These are phyloP conservation scores for Seiridium cupressi DNA, from an alignment of 2,329 filamentous ascomycete species.

Conservation along the genomic window DNA sequence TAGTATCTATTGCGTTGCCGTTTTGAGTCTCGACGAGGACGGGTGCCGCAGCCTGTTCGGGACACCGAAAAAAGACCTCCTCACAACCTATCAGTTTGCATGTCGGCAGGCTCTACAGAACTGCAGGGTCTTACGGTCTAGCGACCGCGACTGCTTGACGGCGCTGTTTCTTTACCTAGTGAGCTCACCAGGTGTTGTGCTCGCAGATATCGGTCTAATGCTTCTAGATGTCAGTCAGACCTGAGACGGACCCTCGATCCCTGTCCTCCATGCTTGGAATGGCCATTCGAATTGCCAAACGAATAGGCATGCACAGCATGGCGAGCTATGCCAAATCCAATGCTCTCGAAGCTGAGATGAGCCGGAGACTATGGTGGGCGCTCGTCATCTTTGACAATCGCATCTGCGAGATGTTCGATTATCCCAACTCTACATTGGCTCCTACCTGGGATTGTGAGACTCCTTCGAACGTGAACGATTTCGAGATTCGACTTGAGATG, in stretches of 20 bases:
- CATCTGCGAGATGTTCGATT: constrained; percentile 48
- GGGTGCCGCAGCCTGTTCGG: constrained; percentile 42
- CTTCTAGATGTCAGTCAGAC: constrained; percentile 44
- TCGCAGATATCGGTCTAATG: constrained; percentile 45
- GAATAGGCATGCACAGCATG: constrained; percentile 55
- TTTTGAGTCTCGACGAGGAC: constrained; percentile 38
- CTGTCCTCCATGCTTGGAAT: constrained; percentile 51
- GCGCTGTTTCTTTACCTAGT: constrained; percentile 58
- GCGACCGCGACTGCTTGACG: constrained; percentile 52
- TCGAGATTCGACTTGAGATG: constrained; percentile 40
- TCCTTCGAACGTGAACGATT: constrained; percentile 44
- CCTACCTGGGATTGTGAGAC: constrained; percentile 41
- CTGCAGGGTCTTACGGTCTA: constrained; percentile 46
- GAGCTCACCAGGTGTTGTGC: constrained; percentile 15
- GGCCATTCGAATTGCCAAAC: constrained; percentile 55
- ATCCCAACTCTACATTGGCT: constrained; percentile 23
- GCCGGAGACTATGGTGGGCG: constrained; percentile 62
- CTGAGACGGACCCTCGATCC: constrained; percentile 44
- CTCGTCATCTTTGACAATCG: constrained; percentile 56
- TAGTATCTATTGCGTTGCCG: constrained; percentile 43
- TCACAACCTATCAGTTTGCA: constrained; percentile 42
- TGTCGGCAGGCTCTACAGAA: constrained; percentile 54
- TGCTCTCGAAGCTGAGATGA: constrained; percentile 55
- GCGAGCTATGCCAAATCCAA: constrained; percentile 20
- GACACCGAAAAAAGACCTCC: constrained; percentile 36